Conservation (phyloP, 768 basidiomycete genomes). For the Kwoniella newhampshirensis region DNA sequence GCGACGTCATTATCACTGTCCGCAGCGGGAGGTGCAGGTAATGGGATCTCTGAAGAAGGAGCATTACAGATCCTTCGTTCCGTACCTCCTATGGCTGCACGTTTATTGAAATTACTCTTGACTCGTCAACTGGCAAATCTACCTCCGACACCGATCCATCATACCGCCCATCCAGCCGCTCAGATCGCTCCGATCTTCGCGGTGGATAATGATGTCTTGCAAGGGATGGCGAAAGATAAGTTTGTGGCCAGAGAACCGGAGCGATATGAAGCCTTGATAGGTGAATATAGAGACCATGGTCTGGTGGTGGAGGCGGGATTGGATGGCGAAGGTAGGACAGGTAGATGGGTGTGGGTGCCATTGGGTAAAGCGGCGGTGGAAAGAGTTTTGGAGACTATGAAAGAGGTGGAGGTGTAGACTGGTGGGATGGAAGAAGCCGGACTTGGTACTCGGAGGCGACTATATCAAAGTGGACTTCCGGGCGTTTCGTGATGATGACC, state of each 20-base stretch:
- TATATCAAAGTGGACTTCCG: no score
- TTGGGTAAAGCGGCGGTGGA: constrained; percentile 71
- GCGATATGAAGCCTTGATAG: constrained; percentile 73
- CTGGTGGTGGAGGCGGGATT: constrained; percentile 62
- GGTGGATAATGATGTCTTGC: constrained; percentile 49
- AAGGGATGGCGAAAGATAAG: constrained; percentile 66
- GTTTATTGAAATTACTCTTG: constrained; percentile 73
- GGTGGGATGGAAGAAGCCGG: no score
- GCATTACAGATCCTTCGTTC: constrained; percentile 75
- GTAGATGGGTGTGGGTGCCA: constrained; percentile 81
- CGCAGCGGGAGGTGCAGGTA: constrained; percentile 47
- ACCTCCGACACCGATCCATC: constrained; percentile 45
- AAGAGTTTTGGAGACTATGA: constrained; percentile 48
- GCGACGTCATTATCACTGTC: constrained; percentile 43
- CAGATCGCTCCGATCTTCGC: constrained; percentile 69
- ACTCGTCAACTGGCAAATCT: constrained; percentile 67
- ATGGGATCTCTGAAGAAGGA: constrained; percentile 65
- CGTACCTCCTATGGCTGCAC: constrained; percentile 82
- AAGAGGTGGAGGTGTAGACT: constrained; percentile 36
- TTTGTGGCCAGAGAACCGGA: constrained; percentile 89
- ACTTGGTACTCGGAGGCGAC: no score
- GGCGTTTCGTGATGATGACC: no score
- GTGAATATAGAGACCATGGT: constrained; percentile 88
- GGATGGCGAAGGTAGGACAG: constrained; percentile 56
- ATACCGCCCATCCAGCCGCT: constrained; percentile 54